A percentile compares a stretch with the other conserved stretches of the same genome.
phyloP scores from a whole-genome alignment of 257 asterid genomes.

The Solanum chmielewskii region DNA sequence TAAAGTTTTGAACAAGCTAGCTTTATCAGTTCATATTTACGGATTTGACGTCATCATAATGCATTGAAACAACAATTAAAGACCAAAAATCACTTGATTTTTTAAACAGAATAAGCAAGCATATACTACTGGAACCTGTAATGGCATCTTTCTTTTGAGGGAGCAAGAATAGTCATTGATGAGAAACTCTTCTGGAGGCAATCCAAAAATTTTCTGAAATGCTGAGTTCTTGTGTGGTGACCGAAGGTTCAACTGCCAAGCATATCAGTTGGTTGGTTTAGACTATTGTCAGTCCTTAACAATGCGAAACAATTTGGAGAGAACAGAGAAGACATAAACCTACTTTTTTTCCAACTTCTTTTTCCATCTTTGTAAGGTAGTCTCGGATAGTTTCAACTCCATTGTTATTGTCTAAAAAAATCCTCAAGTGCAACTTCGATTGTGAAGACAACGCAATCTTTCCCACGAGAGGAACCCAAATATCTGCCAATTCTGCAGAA shows the following conservation, averaged over 20 bases:
- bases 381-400: constrained; percentile 88
- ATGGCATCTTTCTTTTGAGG: constrained; percentile 73
- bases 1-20: not conserved
- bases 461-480: constrained; percentile 89
- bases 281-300: not conserved
- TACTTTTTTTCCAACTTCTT: constrained; percentile 95
- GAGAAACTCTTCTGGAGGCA: constrained; percentile 91
- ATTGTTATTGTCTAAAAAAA: constrained; percentile 75
- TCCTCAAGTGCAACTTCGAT: constrained; percentile 73
- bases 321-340: not conserved
- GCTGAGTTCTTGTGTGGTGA: constrained; percentile 76
- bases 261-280: not conserved
- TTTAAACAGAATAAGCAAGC: not conserved
- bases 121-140: constrained; percentile 41
- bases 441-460: constrained; percentile 67
- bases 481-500: constrained; percentile 68
- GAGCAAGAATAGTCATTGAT: constrained; percentile 85
- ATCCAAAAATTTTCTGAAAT: constrained; percentile 66
- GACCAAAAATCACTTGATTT: not conserved
- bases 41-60: not conserved
- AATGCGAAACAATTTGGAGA: not conserved
- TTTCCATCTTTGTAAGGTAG: constrained; percentile 69
- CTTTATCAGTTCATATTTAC: not conserved
- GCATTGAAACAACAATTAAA: not conserved
- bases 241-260: constrained; percentile 63